phyloP scores from a whole-genome alignment of 2,329 filamentous ascomycete species.

The Pleurostoma richardsiae region DNA sequence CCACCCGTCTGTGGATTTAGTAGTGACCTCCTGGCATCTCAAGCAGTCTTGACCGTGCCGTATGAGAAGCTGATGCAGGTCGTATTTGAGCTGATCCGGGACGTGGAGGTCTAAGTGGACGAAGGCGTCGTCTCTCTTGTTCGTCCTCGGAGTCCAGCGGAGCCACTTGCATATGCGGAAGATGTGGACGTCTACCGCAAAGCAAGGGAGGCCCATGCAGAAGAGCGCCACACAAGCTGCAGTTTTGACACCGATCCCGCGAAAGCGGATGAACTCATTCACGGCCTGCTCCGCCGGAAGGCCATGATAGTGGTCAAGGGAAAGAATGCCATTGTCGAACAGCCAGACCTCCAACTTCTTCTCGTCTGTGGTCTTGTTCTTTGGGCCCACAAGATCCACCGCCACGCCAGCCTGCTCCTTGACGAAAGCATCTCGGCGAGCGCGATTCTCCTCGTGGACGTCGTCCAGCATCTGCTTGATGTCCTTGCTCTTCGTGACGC shows the following conservation, averaged over 20 bases:
- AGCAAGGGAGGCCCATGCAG: conserved; percentile 45
- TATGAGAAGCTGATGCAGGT: conserved; percentile 50
- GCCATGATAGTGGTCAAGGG: conserved; percentile 45
- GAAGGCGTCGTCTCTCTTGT: conserved; percentile 40
- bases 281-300: conserved; percentile 42
- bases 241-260: conserved; percentile 53
- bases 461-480: conserved; percentile 71
- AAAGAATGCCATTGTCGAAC: conserved; percentile 53
- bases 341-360: conserved; percentile 53
- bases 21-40: conserved; percentile 45
- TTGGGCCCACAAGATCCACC: conserved; percentile 35
- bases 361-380: conserved; percentile 34
- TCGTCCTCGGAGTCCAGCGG: conserved; percentile 47
- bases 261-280: conserved; percentile 41
- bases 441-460: conserved; percentile 63
- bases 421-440: conserved; percentile 32
- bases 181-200: conserved; percentile 55
- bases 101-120: conserved; percentile 47
- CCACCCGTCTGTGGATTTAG: conserved; percentile 57
- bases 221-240: conserved; percentile 53
- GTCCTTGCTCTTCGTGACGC: conserved; percentile 62
- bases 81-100: conserved; percentile 48
- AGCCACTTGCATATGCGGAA: conserved; percentile 46
- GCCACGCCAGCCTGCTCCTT: conserved; percentile 33
- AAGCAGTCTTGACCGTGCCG: conserved; percentile 44